Conservation (phyloP, 805 yeast genomes). For the Blastobotrys mokoenaii region DNA sequence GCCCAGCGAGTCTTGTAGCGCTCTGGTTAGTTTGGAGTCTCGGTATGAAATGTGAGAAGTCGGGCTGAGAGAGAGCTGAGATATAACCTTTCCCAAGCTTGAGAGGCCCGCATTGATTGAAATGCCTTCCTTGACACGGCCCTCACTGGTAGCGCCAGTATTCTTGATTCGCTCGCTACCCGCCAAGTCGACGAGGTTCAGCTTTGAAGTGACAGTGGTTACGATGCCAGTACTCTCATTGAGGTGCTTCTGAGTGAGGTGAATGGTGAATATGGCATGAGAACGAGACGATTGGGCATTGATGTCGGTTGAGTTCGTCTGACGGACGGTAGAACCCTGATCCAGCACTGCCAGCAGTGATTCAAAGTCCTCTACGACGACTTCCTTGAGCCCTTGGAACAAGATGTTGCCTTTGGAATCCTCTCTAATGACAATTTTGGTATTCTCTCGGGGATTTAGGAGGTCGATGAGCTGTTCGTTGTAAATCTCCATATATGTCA, state of each 20-base stretch:
- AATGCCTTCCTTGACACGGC: conserved; percentile 53
- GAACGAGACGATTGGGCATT: conserved; percentile 65
- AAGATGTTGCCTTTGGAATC: conserved; percentile 46
- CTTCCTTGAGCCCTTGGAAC: conserved; percentile 49
- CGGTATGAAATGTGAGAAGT: conserved; percentile 41
- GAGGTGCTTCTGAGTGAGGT: conserved; percentile 42
- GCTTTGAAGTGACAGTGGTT: conserved; percentile 39
- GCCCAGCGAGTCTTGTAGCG: conserved; percentile 74
- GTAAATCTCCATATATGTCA: conserved; percentile 60
- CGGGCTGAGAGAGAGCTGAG: conserved; percentile 28
- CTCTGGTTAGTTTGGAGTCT: conserved; percentile 61
- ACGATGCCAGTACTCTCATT: conserved; percentile 18
- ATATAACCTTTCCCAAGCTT: conserved; percentile 53
- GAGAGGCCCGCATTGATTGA: conserved; percentile 60
- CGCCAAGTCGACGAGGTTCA: conserved; percentile 62
- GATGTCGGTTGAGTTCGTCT: conserved; percentile 58
- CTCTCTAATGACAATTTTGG: conserved; percentile 41
- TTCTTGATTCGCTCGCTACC: conserved; percentile 56
- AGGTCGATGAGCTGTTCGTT: conserved; percentile 62
- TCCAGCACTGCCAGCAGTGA: conserved; percentile 38
- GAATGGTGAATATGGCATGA: conserved; percentile 60
- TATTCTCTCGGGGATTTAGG: conserved; percentile 26
- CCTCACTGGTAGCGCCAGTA: conserved; percentile 40
- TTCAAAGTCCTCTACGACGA: conserved; percentile 32
- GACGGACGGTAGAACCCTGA: conserved; percentile 44